Evolutionary conservation across 192 early-diverging fungal genomes (phyloP).

Genomic region (Umbelopsis isabellina): DNA sequence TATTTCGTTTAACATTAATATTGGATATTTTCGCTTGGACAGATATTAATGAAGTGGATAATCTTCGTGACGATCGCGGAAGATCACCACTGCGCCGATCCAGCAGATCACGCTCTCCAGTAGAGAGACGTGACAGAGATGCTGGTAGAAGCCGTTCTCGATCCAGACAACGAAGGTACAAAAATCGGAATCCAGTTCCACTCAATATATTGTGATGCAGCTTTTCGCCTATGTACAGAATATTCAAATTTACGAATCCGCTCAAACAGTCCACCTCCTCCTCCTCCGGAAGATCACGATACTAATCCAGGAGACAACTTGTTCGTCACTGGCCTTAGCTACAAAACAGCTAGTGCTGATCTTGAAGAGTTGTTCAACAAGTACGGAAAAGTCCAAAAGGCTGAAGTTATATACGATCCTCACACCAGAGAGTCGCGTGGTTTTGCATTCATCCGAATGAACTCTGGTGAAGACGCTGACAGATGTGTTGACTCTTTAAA

Average conservation of each 20-base stretch:
- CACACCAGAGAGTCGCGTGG: constrained; percentile 83
- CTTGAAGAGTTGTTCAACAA: constrained; percentile 72
- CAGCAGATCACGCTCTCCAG: constrained; percentile 39
- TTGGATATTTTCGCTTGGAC: background rate
- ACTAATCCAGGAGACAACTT: constrained; percentile 72
- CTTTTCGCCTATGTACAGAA: constrained; percentile 21
- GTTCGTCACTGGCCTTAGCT: constrained; percentile 72
- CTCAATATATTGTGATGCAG: constrained; percentile 11
- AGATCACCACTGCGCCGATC: constrained; percentile 36
- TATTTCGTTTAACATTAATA: background rate
- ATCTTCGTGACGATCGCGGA: constrained; percentile 33
- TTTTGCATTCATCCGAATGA: constrained; percentile 87
- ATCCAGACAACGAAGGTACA: constrained; percentile 31
- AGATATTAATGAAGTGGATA: constrained; percentile 11
- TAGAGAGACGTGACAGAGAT: constrained; percentile 18
- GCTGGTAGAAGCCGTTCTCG: constrained; percentile 37
- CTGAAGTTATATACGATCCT: constrained; percentile 78
- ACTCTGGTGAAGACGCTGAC: constrained; percentile 65
- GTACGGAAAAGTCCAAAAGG: constrained; percentile 74
- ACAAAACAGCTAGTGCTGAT: constrained; percentile 61
- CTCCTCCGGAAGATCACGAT: constrained; percentile 42
- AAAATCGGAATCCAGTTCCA: constrained; percentile 16
- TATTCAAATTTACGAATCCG: constrained; percentile 20
- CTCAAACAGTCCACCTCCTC: constrained; percentile 27
- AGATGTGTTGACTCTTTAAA: constrained; percentile 67